Conservation (phyloP, 371 early-diverging fungal genomes). For the Rhizopus delemar region DNA sequence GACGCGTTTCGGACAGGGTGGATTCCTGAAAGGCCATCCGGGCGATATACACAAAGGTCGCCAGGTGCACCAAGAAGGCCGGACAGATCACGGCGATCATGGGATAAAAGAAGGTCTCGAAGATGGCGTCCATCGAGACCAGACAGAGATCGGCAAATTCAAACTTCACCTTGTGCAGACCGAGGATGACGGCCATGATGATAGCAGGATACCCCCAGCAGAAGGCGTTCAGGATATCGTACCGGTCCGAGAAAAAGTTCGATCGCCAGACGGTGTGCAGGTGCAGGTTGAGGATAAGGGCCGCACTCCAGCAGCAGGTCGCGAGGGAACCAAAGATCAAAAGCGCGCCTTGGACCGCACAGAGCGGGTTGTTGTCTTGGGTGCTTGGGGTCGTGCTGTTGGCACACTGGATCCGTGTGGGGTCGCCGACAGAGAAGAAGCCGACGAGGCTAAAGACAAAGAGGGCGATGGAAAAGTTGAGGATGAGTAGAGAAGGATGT, state of each 20-base stretch:
- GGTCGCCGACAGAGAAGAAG: conserved; percentile 58
- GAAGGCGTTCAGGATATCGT: conserved; percentile 49
- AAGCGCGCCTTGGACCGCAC: conserved; percentile 64
- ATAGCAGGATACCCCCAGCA: conserved; percentile 65
- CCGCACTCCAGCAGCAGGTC: conserved; percentile 62
- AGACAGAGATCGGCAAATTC: conserved; percentile 66
- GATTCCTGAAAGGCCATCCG: conserved; percentile 50
- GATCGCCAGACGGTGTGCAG: conserved; percentile 71
- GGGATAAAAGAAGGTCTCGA: conserved; percentile 61
- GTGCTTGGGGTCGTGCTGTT: conserved; percentile 45
- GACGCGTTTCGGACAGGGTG: conserved; percentile 56
- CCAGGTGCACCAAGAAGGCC: conserved; percentile 56
- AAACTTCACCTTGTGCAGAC: conserved; percentile 54
- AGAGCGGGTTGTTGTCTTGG: conserved; percentile 59
- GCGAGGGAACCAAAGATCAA: conserved; percentile 60
- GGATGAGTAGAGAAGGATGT: conserved; percentile 68
- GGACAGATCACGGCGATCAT: conserved; percentile 63
- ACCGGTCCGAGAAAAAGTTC: conserved; percentile 57
- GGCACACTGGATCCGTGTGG: conserved; percentile 57
- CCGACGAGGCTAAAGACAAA: conserved; percentile 58
- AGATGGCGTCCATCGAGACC: conserved; percentile 50
- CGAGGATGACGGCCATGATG: conserved; percentile 52
- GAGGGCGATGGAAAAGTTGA: conserved; percentile 58
- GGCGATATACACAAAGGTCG: conserved; percentile 67
- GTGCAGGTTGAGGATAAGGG: conserved; percentile 66